Base-by-base conservation (phyloP, 495 filamentous ascomycete genomes). In the Penicillium parvum region DNA sequence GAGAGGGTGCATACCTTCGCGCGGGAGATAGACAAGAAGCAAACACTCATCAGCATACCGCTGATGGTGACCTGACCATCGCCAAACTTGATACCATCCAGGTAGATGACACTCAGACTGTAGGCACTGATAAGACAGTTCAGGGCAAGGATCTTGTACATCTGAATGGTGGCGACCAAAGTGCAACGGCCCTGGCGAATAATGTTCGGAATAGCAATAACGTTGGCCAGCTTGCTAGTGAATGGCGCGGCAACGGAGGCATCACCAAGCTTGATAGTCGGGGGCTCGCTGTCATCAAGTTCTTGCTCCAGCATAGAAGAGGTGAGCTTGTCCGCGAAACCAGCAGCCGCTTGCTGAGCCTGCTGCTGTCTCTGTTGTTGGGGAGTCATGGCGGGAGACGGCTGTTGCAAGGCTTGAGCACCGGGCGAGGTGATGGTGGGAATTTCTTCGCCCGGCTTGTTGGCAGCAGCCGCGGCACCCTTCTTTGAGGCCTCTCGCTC, bases 31-130 rank as follows among this genome's bases (percentile, higher is more conserved):
- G 88, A 95, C 58, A 99, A 71, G 75, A 97, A 99, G 75, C 92
- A 99, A 37, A 99, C 92, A 61, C 90, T 96, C 94, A 99, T 96
- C 66, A 99, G 79, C 88, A 99, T 97, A 52, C 92, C 92, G 50
- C 89, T 96, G 62, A 99, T 97, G 18, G 92, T 99, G 32, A 96
- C 90, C 64, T 99, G 92, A 21, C 91, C 90, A 66, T 99, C 92
- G 33, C 92, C 90, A 55, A 99, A 99, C 69, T 99, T 99, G 74
- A 99, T 99, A 41, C 92, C 92, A 52, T 97, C 92, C 5, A 99
- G 73, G 58, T 99, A 99, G 32, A 99, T 75, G 25, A 99, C 92
- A 65, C 84, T 90, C 54, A 97, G 65, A 70, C 90, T 96, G 79
- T 99, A 99, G 15, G 92, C 92, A 57, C 87, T 95, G 64, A 99